Evolutionary conservation across 768 basidiomycete genomes (phyloP), one percentile per base, ranked within the genome.

Genomic region (Tulasnella sp.): DNA sequence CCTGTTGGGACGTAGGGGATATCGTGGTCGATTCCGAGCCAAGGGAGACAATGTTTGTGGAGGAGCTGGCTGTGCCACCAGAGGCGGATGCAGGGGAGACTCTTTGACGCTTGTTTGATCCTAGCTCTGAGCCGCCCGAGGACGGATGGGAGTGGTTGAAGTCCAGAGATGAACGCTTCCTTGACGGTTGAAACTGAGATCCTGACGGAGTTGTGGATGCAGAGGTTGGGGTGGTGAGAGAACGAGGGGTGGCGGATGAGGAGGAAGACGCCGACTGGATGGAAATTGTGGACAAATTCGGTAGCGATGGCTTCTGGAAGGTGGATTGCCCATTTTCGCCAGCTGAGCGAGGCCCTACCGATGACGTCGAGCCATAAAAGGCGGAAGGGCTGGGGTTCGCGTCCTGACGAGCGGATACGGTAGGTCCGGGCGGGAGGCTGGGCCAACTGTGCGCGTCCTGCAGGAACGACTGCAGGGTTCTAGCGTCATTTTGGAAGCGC

Each of bases 121-220:
- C 27, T 11, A 50, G 32, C 12, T 19, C 21, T 14, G 43, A 21
- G 15, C n/a, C 43, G 6, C 7, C 31, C 5, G n/a, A 4, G 54
- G 15, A 14, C 8, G n/a, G 17, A 27, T 23, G 15, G 5, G 9
- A 6, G 6, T 19, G 17, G 29, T 49, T 29, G 8, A 49, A 32
- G n/a, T 60, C 59, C 23, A 60, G 40, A 3, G 59, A 57, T 4
- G 51, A 21, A 8, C 51, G 34, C 36, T 53, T 53, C 15, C 41
- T 43, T 6, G 51, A 53, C 17, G n/a, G n/a, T n/a, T n/a, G n/a
- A n/a, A n/a, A n/a, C n/a, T n/a, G n/a, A n/a, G n/a, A n/a, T n/a
- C n/a, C n/a, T n/a, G n/a, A n/a, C n/a, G n/a, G n/a, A n/a, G n/a
- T n/a, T n/a, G 17, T 17, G 8, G 51, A 4, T 17, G 51, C 32